Evolutionary conservation across 1,284 basidiomycete species (phyloP).

Genomic region (Cutaneotrichosporon sp.): DNA sequence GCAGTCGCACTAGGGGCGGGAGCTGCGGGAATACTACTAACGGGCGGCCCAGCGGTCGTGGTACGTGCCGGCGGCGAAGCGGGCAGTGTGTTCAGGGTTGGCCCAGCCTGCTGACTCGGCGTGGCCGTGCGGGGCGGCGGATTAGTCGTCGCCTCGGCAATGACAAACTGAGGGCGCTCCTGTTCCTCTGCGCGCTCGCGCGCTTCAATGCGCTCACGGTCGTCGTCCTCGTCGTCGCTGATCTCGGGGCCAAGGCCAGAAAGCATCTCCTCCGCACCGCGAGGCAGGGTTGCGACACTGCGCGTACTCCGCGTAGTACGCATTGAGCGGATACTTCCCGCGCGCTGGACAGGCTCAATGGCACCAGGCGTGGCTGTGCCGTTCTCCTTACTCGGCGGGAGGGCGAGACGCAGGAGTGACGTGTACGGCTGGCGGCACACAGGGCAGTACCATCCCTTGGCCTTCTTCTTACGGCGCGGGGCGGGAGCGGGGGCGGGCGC

Average conservation of each 20-base stretch:
- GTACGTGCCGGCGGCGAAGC: neutral
- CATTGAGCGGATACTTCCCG: conserved; percentile 32
- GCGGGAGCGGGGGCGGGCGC: conserved; percentile 50
- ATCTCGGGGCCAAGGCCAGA: conserved; percentile 35
- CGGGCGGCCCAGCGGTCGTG: neutral
- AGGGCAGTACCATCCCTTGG: conserved; percentile 92
- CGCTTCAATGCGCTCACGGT: conserved; percentile 14
- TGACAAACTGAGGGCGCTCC: conserved; percentile 29
- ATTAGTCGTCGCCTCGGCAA: conserved; percentile 19
- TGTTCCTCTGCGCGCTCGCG: neutral
- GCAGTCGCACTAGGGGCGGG: neutral
- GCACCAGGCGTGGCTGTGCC: conserved; percentile 17
- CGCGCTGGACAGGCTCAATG: conserved; percentile 26
- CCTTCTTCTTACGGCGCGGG: conserved; percentile 73
- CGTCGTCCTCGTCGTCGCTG: conserved; percentile 21
- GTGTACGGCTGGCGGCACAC: conserved; percentile 90
- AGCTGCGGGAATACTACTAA: no score
- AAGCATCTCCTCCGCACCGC: conserved; percentile 52
- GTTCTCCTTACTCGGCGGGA: conserved; percentile 58
- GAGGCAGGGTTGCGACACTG: conserved; percentile 48
- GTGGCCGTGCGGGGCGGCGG: conserved; percentile 7
- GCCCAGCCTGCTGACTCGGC: neutral
- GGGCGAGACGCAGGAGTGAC: conserved; percentile 76
- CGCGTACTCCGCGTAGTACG: conserved; percentile 32
- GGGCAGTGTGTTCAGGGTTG: neutral